Base-by-base conservation (phyloP, 495 filamentous ascomycete genomes). In the Daldinia bambusicola region DNA sequence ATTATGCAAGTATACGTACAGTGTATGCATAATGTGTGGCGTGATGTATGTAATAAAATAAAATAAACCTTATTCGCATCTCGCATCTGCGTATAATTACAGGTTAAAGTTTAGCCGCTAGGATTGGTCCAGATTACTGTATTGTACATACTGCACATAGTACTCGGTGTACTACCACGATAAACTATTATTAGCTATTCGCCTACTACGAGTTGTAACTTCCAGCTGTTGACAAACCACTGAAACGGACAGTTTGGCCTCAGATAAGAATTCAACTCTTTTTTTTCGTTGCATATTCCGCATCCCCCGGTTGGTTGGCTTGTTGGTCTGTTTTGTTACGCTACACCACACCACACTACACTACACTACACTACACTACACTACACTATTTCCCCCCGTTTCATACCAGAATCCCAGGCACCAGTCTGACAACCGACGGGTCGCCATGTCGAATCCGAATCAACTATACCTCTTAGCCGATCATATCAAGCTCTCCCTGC, bases 381-480 rank as follows among this genome's bases (percentile, higher is more conserved):
- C 26, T 26, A 26, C 26, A 26, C 3, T 26, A 56, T 51, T 40
- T 38, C 38, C 38, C 38, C 18, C 51, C 22, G 57, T 56, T 37
- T 31, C 26, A 26, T 26, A 1, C 26, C 34, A 58, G 13, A 67
- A 55, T 22, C 45, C 26, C 32, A 51, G 37, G 36, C 61, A 34
- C 34, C 45, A 60, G 56, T 43, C 13, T n/a, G 38, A 55, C 36
- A n/a, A 31, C 63, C 18, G 40, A 50, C 50, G 37, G 58, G 55
- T 55, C 63, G 69, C 74, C 71, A 87, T 87, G 86, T 80, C 84
- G 62, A 87, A 83, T 71, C 79, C 86, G 38, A 86, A 87, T 71
- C 90, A 92, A 65, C 90, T 93, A 36, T 88, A 88, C 69, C 86
- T 93, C 40, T 84, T 93, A 36, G 89, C 91, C 70, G 91, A 93